Percentiles rank a stretch among this genome's conserved stretches.
Conservation (phyloP, 306 rosid genomes). For the Prunus mongolica region DNA sequence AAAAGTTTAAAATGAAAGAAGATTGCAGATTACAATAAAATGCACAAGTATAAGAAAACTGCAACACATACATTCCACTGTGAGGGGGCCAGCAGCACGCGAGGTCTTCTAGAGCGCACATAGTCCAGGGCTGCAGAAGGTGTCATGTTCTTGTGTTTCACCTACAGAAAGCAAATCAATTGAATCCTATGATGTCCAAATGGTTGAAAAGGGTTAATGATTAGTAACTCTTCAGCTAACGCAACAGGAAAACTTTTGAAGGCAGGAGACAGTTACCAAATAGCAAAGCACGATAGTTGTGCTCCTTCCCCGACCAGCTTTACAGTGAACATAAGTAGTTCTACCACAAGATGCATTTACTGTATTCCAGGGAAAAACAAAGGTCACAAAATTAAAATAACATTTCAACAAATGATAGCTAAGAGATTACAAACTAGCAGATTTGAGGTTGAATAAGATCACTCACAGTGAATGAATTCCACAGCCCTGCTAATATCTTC, state of each 20-base stretch:
- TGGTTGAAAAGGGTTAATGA: background rate
- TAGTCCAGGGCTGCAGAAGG: slow-evolving; percentile 79
- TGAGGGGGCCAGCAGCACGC: slow-evolving; percentile 85
- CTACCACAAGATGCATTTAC: slow-evolving; percentile 63
- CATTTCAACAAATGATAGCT: background rate
- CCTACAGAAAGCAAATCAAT: slow-evolving; percentile 43
- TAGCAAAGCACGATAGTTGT: slow-evolving; percentile 95
- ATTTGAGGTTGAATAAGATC: background rate
- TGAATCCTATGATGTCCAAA: slow-evolving; percentile 1
- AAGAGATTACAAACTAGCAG: slow-evolving; percentile 10
- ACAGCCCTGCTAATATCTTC: slow-evolving; percentile 81
- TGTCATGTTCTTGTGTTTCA: slow-evolving; percentile 80
- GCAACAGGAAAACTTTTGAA: background rate
- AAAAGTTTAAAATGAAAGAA: background rate
- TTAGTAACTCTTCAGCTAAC: background rate
- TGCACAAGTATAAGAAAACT: background rate
- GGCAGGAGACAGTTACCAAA: slow-evolving; percentile 54
- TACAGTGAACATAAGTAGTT: slow-evolving; percentile 95
- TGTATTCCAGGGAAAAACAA: slow-evolving; percentile 21
- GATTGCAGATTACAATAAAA: background rate
- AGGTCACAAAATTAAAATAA: background rate
- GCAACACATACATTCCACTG: slow-evolving; percentile 73
- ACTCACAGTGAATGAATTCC: slow-evolving; percentile 86
- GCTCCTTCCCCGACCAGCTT: slow-evolving; percentile 98
- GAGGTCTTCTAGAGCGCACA: slow-evolving; percentile 84